These are phyloP conservation scores for Cyphellophora europaea DNA, from an alignment of 2,329 filamentous ascomycete genomes.

Conservation along the genomic window DNA sequence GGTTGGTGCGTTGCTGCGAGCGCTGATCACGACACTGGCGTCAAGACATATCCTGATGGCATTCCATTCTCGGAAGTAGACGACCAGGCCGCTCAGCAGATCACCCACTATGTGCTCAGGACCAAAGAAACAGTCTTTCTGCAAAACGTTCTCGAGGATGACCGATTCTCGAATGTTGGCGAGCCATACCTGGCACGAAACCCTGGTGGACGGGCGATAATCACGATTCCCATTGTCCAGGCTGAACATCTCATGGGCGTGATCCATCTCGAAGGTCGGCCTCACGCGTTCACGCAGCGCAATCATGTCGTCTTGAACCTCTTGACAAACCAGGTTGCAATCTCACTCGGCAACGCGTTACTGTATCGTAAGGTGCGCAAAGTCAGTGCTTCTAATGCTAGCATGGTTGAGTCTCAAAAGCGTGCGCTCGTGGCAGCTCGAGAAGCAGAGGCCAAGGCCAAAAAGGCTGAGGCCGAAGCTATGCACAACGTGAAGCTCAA, in stretches of 20 bases:
- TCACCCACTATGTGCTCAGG: constrained; percentile 53
- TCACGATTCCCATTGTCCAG: constrained; percentile 54
- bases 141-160: constrained; percentile 55
- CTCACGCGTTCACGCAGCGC: constrained; percentile 55
- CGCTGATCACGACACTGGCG: constrained; percentile 47
- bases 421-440: constrained; percentile 52
- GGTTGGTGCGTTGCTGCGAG: constrained; percentile 54
- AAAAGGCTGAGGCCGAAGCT: constrained; percentile 54
- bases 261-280: constrained; percentile 53
- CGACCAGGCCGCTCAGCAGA: constrained; percentile 51
- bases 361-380: constrained; percentile 53
- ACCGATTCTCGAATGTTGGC: constrained; percentile 54
- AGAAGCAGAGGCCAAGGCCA: constrained; percentile 55
- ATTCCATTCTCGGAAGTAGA: constrained; percentile 48
- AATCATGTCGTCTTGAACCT: constrained; percentile 43
- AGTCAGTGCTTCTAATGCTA: constrained; percentile 53
- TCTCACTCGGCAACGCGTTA: constrained; percentile 55
- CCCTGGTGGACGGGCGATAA: constrained; percentile 50
- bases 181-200: constrained; percentile 46
- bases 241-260: constrained; percentile 50
- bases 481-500: constrained; percentile 57
- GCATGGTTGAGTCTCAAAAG: constrained; percentile 59
- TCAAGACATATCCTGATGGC: constrained; percentile 43
- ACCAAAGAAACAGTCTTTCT: constrained; percentile 56
- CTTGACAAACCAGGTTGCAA: constrained; percentile 55